Percentiles rank a stretch among this genome's conserved stretches.
These are phyloP conservation scores for Entomortierella parvispora DNA, from an alignment of 192 early-diverging fungal genomes.

Conservation along the genomic window DNA sequence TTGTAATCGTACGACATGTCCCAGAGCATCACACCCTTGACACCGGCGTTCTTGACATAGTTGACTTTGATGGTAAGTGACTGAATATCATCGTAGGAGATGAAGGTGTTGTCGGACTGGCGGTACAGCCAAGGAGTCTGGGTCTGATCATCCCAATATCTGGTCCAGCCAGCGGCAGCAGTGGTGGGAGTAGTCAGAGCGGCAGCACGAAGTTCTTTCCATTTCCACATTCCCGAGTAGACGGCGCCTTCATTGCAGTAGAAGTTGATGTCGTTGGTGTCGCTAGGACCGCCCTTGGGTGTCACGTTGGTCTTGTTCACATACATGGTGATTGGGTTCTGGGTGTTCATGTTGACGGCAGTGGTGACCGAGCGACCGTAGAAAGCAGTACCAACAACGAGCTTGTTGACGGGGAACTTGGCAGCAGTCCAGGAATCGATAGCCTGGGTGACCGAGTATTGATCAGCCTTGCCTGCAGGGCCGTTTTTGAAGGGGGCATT, in stretches of 20 bases:
- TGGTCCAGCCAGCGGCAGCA: constrained; percentile 72
- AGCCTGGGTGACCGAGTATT: constrained; percentile 57
- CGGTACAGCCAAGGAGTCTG: constrained; percentile 82
- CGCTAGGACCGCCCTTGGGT: constrained; percentile 63
- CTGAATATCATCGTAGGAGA: constrained; percentile 83
- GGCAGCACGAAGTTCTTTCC: constrained; percentile 70
- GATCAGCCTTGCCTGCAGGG: constrained; percentile 41
- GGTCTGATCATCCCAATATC: constrained; percentile 73
- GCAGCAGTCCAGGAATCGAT: constrained; percentile 64
- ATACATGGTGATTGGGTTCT: constrained; percentile 22
- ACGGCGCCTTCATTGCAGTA: constrained; percentile 60
- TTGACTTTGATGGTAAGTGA: constrained; percentile 72
- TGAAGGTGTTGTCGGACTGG: constrained; percentile 66
- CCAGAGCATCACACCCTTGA: constrained; percentile 79
- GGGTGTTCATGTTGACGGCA: constrained; percentile 27
- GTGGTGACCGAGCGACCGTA: constrained; percentile 64
- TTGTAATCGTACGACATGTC: constrained; percentile 53
- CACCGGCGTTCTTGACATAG: constrained; percentile 54
- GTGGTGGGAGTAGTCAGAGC: constrained; percentile 65
- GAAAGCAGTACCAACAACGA: constrained; percentile 70
- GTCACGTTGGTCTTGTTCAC: constrained; percentile 52
- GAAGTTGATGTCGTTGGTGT: constrained; percentile 63
- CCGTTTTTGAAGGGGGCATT: constrained; percentile 61
- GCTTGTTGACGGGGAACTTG: constrained; percentile 67
- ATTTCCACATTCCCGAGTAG: constrained; percentile 74